phyloP scores from a whole-genome alignment of 164 flowering plant species.

The Sedum album region DNA sequence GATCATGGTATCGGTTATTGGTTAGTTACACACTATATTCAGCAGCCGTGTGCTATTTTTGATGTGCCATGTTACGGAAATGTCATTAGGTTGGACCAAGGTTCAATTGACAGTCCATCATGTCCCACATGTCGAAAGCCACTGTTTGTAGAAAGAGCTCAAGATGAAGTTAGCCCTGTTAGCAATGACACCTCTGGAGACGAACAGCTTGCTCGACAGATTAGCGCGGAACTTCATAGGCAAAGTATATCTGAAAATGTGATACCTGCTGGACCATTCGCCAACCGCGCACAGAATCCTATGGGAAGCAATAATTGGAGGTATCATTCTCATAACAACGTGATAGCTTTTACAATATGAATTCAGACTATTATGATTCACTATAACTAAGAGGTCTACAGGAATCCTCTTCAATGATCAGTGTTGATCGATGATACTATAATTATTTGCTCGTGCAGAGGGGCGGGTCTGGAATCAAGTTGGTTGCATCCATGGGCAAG shows the following conservation, averaged over 20 bases:
- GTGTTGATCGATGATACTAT: background rate
- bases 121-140: constrained; percentile 99
- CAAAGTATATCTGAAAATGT: constrained; percentile 36
- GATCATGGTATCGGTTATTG: constrained; percentile 69
- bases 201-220: constrained; percentile 76
- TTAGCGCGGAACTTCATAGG: constrained; percentile 46
- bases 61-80: constrained; percentile 11
- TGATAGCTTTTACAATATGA: background rate
- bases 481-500: constrained; percentile 64
- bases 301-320: constrained; percentile 61
- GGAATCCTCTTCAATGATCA: no score
- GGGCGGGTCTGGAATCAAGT: constrained; percentile 47
- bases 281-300: constrained; percentile 45
- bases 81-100: constrained; percentile 87
- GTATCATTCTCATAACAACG: constrained; percentile 21
- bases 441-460: constrained; percentile 24
- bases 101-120: constrained; percentile 58
- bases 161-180: constrained; percentile 25
- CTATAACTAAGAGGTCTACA: background rate
- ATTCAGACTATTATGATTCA: background rate
- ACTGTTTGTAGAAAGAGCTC: constrained; percentile 47
- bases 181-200: constrained; percentile 41
- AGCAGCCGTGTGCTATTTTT: background rate
- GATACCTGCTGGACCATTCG: constrained; percentile 38
- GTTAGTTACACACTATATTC: background rate